phyloP scores from a whole-genome alignment of 2,329 filamentous ascomycete species.

The Botryotinia convoluta region DNA sequence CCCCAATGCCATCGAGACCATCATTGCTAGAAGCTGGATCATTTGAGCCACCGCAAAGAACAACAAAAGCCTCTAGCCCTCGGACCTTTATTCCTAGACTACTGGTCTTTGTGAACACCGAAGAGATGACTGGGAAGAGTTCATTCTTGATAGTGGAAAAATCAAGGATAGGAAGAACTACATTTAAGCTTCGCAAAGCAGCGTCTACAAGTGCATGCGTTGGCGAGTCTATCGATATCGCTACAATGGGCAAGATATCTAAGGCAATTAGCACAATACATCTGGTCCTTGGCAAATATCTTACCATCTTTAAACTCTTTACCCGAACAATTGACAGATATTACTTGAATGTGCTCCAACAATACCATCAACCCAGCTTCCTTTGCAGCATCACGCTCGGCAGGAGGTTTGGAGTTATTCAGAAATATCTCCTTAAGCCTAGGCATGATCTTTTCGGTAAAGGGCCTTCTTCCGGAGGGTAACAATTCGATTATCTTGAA shows the following conservation, averaged over 20 bases:
- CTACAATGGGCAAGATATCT: constrained; percentile 86
- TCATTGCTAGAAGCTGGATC: constrained; percentile 55
- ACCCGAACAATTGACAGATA: constrained; percentile 78
- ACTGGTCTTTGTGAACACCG: constrained; percentile 88
- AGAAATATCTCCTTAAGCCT: constrained; percentile 81
- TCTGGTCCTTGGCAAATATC: constrained; percentile 35
- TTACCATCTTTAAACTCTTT: constrained; percentile 92
- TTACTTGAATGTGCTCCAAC: constrained; percentile 74
- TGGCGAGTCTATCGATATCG: constrained; percentile 79
- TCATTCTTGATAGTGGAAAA: constrained; percentile 98
- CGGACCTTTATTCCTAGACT: constrained; percentile 94
- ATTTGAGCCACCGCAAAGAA: constrained; percentile 76
- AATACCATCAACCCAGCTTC: constrained; percentile 92
- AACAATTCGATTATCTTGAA: constrained; percentile 84
- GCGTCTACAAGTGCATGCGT: constrained; percentile 89
- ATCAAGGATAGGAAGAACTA: constrained; percentile 83
- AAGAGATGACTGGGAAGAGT: constrained; percentile 86
- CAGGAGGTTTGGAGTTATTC: constrained; percentile 48
- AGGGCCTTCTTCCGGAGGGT: constrained; percentile 72
- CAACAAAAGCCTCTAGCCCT: constrained; percentile 83
- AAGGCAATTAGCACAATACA: constrained; percentile 29
- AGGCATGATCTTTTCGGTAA: constrained; percentile 84
- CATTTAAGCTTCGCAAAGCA: constrained; percentile 72
- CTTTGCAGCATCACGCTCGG: constrained; percentile 76
- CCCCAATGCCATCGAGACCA: constrained; percentile 70